Conservation (phyloP, 1,139 yeast species). For the Lodderomyces theae region DNA sequence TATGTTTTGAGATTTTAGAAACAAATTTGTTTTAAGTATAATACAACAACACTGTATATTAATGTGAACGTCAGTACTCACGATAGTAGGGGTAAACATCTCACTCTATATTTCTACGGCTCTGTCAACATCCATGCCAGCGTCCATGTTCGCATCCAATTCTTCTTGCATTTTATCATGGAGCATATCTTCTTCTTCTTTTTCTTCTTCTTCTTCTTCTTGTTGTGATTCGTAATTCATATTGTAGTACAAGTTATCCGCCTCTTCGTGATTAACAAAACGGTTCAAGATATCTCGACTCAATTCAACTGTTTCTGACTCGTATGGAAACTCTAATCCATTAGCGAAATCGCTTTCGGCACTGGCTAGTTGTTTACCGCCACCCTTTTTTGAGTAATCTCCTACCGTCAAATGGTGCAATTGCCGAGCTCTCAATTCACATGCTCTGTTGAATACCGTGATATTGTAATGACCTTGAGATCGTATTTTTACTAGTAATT, state of each 20-base stretch:
- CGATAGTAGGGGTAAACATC: no score
- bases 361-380: constrained; percentile 23
- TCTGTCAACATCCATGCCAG: no score
- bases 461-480: constrained; percentile 18
- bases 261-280: constrained; percentile 73
- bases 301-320: constrained; percentile 61
- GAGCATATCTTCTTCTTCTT: no score
- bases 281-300: constrained; percentile 70
- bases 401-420: constrained; percentile 28
- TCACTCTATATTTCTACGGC: no score
- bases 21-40: constrained; percentile 2
- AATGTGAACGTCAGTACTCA: constrained; percentile 8
- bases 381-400: constrained; percentile 3
- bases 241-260: constrained; percentile 68
- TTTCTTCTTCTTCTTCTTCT: constrained; percentile 21
- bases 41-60: constrained; percentile 15
- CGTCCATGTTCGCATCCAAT: no score
- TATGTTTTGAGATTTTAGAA: constrained; percentile 5
- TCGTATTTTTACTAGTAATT: constrained; percentile 31
- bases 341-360: constrained; percentile 46
- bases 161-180: no score
- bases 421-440: constrained; percentile 43
- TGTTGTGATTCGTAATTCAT: constrained; percentile 45
- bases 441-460: constrained; percentile 39
- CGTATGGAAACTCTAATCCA: constrained; percentile 63